Evolutionary conservation across 1,284 basidiomycete genomes (phyloP), one percentile per base, ranked within the genome.

Genomic region (Ceratobasidium sp.): DNA sequence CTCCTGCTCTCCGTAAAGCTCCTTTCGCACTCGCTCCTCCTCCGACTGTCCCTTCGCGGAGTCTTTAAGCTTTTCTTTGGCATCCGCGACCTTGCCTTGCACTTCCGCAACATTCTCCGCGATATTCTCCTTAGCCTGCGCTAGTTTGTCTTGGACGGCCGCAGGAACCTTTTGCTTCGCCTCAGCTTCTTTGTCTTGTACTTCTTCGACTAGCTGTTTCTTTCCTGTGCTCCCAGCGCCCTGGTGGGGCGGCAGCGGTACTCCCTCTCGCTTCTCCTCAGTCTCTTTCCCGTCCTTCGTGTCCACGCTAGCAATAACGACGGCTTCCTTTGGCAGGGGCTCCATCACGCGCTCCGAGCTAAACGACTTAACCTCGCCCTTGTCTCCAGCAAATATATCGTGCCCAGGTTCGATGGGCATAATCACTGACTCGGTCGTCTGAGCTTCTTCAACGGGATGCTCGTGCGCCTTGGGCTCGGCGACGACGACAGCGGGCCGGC

Each of bases 391-490:
- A 82, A 94, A 94, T 76, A 93, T 86, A 81, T 94, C 90, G 12
- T 84, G 86, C 0, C 92, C 92, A 3, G 93, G 93, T 80, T 93
- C 91, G 0, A 91, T 85, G 80, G 89, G 88, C 28, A 87, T 83
- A 10, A 89, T 82, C 0, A 67, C 77, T 6, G 77, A 71, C 40
- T 77, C 78, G 26, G 78, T 79, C 26, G 73, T 65, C 26, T 59
- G 28, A 33, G 59, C 64, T 84, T 82, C 69, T 80, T 82, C 33
- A 85, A 81, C 33, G 71, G 57, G 46, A 69, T 69, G 10, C 65
- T 57, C 46, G 75, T 64, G 56, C 52, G 12, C 48, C n/a, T 48
- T 42, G n/a, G 73, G 48, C 23, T 66, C 79, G 15, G 66, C 75
- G 64, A 78, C 56, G 44, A 78, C 79, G 61, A 66, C 82, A n/a